A percentile compares a stretch with the other conserved stretches of the same genome.
These are phyloP conservation scores for Euclidium syriacum DNA, from an alignment of 345 rosid species.

Conservation along the genomic window DNA sequence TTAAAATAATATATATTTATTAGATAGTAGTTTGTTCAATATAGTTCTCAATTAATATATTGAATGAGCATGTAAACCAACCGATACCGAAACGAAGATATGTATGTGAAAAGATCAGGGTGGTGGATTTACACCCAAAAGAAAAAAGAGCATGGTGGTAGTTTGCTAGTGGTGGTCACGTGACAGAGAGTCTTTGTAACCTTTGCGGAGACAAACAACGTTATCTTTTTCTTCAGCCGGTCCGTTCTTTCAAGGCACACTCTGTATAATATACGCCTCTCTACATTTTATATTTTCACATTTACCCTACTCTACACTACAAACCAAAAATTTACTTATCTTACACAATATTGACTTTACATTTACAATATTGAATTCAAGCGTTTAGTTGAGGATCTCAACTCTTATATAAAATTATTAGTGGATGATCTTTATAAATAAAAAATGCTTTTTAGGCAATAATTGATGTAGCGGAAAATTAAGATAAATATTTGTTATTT, in stretches of 20 bases:
- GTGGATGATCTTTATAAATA: background rate
- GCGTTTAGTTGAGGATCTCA: too few species aligned
- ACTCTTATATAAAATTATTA: too few species aligned
- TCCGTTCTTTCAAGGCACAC: conserved; percentile 21
- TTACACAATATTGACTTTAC: background rate
- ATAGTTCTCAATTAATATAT: too few species aligned
- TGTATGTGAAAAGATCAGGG: background rate
- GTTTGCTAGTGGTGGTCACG: conserved; percentile 26
- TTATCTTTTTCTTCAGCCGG: conserved; percentile 20
- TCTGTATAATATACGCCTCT: conserved; percentile 24
- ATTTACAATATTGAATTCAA: background rate
- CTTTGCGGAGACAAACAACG: conserved; percentile 32
- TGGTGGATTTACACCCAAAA: background rate
- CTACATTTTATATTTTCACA: conserved; percentile 18
- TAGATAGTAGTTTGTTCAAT: too few species aligned
- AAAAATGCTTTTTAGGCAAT: background rate
- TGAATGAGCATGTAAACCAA: too few species aligned
- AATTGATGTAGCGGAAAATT: background rate
- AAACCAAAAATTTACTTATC: conserved; percentile 11
- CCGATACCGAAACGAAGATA: background rate
- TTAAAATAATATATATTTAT: too few species aligned
- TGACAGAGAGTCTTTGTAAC: conserved; percentile 24
- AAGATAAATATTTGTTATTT: background rate
- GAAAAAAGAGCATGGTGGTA: too few species aligned
- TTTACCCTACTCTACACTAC: conserved; percentile 24